phyloP scores from a whole-genome alignment of 768 basidiomycete genomes.

The Cytidiella melzeri region DNA sequence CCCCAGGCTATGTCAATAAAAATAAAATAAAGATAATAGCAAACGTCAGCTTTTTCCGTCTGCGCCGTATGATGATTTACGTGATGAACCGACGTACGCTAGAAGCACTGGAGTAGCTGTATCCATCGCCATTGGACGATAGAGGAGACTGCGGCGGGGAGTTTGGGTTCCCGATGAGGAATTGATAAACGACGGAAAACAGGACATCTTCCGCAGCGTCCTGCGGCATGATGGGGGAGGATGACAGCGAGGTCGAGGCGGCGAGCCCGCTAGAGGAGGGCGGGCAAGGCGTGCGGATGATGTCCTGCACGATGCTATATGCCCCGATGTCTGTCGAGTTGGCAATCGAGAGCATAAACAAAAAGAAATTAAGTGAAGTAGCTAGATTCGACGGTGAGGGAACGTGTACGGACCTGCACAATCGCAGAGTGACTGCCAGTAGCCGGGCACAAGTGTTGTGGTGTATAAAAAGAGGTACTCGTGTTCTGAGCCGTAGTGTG shows the following conservation, averaged over 20 bases:
- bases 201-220: constrained; percentile 11
- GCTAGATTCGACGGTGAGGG: neutral
- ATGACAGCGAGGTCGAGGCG: constrained; percentile 3
- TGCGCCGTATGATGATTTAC: neutral
- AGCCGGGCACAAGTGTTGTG: constrained; percentile 19
- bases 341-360: neutral
- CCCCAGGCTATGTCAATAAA: constrained; percentile 6
- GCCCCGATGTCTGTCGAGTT: constrained; percentile 15
- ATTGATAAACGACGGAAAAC: constrained; percentile 21
- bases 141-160: constrained; percentile 20
- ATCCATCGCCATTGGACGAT: constrained; percentile 15
- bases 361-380: neutral
- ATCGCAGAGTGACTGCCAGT: constrained; percentile 19
- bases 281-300: constrained; percentile 12
- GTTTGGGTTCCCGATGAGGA: constrained; percentile 15
- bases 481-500: constrained; percentile 16
- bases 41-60: too few species aligned
- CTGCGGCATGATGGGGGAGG: neutral
- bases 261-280: neutral
- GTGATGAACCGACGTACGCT: constrained; percentile 14
- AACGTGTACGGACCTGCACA: constrained; percentile 11
- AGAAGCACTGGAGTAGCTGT: constrained; percentile 18
- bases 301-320: constrained; percentile 21
- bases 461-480: constrained; percentile 22
- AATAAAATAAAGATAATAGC: neutral